Base-by-base conservation (phyloP, 1,284 basidiomycete species). In the Leccinum griseonigrum region DNA sequence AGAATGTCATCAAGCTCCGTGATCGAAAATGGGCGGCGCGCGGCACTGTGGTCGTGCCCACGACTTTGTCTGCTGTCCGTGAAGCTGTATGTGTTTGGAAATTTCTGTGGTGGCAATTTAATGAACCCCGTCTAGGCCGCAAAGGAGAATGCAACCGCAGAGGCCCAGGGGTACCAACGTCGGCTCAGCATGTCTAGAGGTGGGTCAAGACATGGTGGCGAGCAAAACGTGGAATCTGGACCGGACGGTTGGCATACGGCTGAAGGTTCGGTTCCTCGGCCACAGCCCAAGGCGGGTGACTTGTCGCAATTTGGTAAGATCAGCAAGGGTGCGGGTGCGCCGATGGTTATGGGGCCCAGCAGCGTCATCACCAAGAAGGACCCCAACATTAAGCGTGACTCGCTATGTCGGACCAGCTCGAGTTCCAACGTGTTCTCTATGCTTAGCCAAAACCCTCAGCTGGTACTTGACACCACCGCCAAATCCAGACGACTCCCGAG, bases 1-100 rank as follows among this genome's bases (percentile, higher is more conserved):
- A 94, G 90, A 94, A 95, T 76, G 83, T 97, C 51, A 86, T 97
- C 66, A 96, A 98, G 75, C 82, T 97, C 48, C 90, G 95, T 52
- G 83, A 85, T 55, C 85, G 88, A 61, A 88, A 86, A 70, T 99
- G 97, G 97, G 74, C 87, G 54, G 78, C 85, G 53, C 86, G 93
- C 61, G 87, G 88, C 70, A 79, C 81, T 63, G 83, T 89, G 54
- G 84, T 88, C 55, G 92, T 91, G 18, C 92, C 96, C 18, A 85
- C 91, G 58, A 95, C 95, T 3, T 88, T 97, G 66, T 92, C 94
- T 55, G 88, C 95, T 70, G 85, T 98, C 50, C 95, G 96, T 72
- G 90, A 95, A 76, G 83, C 85, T 58, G 92, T 94, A 75, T 66
- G 87, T 80, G 29, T 50, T 60, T 57, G 28, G 51, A 31, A 64